Percentiles rank a stretch among this genome's conserved stretches.
phyloP scores from a whole-genome alignment of 495 filamentous ascomycete genomes.

The Cladorrhinum samala region DNA sequence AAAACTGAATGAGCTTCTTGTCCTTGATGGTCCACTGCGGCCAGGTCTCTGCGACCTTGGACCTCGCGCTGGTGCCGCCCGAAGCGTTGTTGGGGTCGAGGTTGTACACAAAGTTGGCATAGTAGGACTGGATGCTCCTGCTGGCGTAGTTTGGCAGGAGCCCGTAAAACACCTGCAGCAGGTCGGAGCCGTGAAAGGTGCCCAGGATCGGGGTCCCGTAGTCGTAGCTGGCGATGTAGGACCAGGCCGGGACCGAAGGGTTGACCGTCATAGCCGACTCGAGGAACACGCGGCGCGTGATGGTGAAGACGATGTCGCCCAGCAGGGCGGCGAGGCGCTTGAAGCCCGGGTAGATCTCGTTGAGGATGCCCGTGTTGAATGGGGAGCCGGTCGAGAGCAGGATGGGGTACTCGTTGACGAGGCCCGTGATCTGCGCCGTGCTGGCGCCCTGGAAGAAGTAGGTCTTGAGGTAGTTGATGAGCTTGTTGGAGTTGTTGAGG shows the following conservation, averaged over 20 bases:
- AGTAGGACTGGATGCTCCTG: slow-evolving; percentile 53
- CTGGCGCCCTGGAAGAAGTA: slow-evolving; percentile 53
- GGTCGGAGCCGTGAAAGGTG: slow-evolving; percentile 64
- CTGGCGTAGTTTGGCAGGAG: slow-evolving; percentile 57
- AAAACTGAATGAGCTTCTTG: slow-evolving; percentile 54
- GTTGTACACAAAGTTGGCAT: slow-evolving; percentile 59
- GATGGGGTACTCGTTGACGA: slow-evolving; percentile 54
- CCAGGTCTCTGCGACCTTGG: slow-evolving; percentile 44
- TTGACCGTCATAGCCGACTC: slow-evolving; percentile 33
- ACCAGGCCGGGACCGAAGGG: slow-evolving; percentile 58
- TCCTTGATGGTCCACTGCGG: slow-evolving; percentile 51
- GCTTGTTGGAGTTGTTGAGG: slow-evolving; percentile 49
- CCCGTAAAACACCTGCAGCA: slow-evolving; percentile 60
- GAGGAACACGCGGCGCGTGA: slow-evolving; percentile 56
- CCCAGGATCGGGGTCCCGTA: slow-evolving; percentile 63
- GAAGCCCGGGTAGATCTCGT: slow-evolving; percentile 66
- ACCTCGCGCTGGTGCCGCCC: slow-evolving; percentile 25
- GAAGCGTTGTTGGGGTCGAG: slow-evolving; percentile 55
- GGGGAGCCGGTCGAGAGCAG: slow-evolving; percentile 51
- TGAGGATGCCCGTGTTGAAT: slow-evolving; percentile 55
- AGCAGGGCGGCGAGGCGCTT: slow-evolving; percentile 73
- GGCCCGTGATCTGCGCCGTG: slow-evolving; percentile 34
- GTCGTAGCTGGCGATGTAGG: slow-evolving; percentile 63
- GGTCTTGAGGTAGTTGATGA: slow-evolving; percentile 52
- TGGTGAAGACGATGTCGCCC: slow-evolving; percentile 61